A percentile compares a stretch with the other conserved stretches of the same genome.
phyloP scores from a whole-genome alignment of 2,329 filamentous ascomycete species.

The Fusarium hostae region DNA sequence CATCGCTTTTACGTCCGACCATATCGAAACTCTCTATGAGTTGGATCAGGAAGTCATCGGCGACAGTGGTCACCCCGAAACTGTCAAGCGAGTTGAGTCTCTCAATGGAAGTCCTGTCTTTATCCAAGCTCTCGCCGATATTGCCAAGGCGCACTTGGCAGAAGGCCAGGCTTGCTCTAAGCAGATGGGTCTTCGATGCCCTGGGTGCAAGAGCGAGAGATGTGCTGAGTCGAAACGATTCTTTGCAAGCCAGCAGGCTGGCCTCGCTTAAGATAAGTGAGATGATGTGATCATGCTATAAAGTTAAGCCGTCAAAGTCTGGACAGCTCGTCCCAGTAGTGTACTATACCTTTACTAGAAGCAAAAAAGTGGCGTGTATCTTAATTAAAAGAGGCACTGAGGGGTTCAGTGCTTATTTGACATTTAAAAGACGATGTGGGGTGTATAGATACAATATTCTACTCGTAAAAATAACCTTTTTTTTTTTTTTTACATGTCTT shows the following conservation, averaged over 20 bases:
- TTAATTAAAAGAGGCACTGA: constrained; percentile 24
- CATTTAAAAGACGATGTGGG: not conserved
- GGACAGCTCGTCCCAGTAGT: constrained; percentile 3
- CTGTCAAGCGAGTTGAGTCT: constrained; percentile 89
- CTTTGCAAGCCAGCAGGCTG: constrained; percentile 60
- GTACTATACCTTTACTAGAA: constrained; percentile 32
- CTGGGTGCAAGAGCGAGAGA: constrained; percentile 89
- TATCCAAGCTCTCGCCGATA: constrained; percentile 87
- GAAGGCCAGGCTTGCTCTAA: constrained; percentile 75
- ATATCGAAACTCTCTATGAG: constrained; percentile 97
- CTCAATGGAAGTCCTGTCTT: constrained; percentile 92
- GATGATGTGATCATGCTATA: not conserved
- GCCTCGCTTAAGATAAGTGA: constrained; percentile 24
- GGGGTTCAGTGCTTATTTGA: not conserved
- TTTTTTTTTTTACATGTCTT: not conserved
- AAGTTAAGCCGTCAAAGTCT: not conserved
- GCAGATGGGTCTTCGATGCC: constrained; percentile 92
- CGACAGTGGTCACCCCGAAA: constrained; percentile 80
- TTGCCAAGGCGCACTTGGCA: constrained; percentile 83
- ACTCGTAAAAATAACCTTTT: not conserved
- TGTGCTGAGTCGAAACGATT: constrained; percentile 82
- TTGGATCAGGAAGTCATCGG: constrained; percentile 95
- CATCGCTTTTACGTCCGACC: constrained; percentile 98
- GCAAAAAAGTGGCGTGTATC: constrained; percentile 9
- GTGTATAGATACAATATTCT: constrained; percentile 18